These are phyloP conservation scores for Phytophthora aleatoria DNA, from an alignment of 352 stramenopile genomes.

Conservation along the genomic window DNA sequence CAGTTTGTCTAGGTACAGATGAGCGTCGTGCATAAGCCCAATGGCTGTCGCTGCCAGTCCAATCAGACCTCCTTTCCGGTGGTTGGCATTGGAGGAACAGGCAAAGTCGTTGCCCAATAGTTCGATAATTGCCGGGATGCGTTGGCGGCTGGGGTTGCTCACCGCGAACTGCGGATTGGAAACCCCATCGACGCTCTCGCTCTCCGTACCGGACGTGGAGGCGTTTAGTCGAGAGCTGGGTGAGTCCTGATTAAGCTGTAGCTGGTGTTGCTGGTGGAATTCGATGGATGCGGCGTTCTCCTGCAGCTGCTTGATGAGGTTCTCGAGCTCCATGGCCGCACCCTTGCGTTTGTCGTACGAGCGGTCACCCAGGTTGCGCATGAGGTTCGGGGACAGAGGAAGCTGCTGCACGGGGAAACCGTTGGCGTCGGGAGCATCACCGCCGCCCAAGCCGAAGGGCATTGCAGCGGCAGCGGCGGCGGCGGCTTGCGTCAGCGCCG, in stretches of 20 bases:
- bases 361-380: slow-evolving; percentile 95
- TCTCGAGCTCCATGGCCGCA: slow-evolving; percentile 98
- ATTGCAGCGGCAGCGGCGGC: slow-evolving; percentile 49
- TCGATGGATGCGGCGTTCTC: slow-evolving; percentile 90
- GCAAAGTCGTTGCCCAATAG: slow-evolving; percentile 98
- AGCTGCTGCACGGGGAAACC: slow-evolving; percentile 66
- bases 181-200: slow-evolving; percentile 28
- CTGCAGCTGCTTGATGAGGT: slow-evolving; percentile 97
- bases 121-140: slow-evolving; percentile 95
- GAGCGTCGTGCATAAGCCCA: slow-evolving; percentile 94
- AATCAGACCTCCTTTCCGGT: slow-evolving; percentile 99
- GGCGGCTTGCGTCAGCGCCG: slow-evolving; percentile 50
- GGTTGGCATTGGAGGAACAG: slow-evolving; percentile 98
- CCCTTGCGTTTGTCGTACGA: slow-evolving; percentile 99
- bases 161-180: slow-evolving; percentile 5
- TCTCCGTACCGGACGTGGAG: slow-evolving; percentile 22
- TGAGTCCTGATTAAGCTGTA: slow-evolving; percentile 31
- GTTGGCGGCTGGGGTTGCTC: slow-evolving; percentile 62
- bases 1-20: slow-evolving; percentile 93
- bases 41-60: slow-evolving; percentile 97
- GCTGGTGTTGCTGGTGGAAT: slow-evolving; percentile 66
- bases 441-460: slow-evolving; percentile 41
- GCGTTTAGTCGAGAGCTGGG: slow-evolving; percentile 17
- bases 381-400: slow-evolving; percentile 74
- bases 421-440: slow-evolving; percentile 31